These are phyloP conservation scores for Warburgia ugandensis DNA, from an alignment of 164 flowering plant genomes.

Conservation along the genomic window DNA sequence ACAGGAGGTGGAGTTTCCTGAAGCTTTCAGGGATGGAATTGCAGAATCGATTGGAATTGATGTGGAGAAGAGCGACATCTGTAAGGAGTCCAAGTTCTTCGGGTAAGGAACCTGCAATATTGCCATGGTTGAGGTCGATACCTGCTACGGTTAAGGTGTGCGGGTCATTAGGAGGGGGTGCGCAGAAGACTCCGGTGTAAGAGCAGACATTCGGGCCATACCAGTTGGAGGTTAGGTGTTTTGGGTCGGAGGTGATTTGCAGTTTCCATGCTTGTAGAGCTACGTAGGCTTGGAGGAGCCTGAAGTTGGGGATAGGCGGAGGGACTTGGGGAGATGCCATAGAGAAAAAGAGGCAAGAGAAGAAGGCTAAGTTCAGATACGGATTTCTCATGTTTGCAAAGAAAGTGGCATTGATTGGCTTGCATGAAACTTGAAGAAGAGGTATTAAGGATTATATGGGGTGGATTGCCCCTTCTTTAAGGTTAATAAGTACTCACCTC, in stretches of 20 bases:
- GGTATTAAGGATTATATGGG: no score
- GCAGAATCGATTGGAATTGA: conserved; percentile 78
- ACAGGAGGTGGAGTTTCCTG: conserved; percentile 37
- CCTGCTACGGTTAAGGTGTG: conserved; percentile 41
- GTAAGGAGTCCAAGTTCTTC: conserved; percentile 52
- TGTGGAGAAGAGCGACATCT: conserved; percentile 67
- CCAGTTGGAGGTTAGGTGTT: conserved; percentile 58
- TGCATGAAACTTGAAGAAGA: no score
- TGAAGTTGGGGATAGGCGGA: conserved; percentile 24
- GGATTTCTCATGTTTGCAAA: conserved; percentile 1
- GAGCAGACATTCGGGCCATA: conserved; percentile 49
- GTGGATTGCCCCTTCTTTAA: no score
- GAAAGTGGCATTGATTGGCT: no score
- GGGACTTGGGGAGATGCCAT: not conserved
- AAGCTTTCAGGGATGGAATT: conserved; percentile 49
- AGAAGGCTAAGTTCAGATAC: not conserved
- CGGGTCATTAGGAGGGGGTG: conserved; percentile 24
- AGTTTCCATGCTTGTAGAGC: conserved; percentile 65
- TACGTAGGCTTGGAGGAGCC: conserved; percentile 51
- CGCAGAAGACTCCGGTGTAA: conserved; percentile 52
- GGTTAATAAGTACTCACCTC: no score
- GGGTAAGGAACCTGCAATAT: conserved; percentile 68
- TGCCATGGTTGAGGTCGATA: conserved; percentile 65
- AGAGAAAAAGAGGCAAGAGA: not conserved
- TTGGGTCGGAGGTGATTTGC: conserved; percentile 55